These are phyloP conservation scores for Verticillium nonalfalfae DNA, from an alignment of 2,329 filamentous ascomycete genomes.

Conservation along the genomic window DNA sequence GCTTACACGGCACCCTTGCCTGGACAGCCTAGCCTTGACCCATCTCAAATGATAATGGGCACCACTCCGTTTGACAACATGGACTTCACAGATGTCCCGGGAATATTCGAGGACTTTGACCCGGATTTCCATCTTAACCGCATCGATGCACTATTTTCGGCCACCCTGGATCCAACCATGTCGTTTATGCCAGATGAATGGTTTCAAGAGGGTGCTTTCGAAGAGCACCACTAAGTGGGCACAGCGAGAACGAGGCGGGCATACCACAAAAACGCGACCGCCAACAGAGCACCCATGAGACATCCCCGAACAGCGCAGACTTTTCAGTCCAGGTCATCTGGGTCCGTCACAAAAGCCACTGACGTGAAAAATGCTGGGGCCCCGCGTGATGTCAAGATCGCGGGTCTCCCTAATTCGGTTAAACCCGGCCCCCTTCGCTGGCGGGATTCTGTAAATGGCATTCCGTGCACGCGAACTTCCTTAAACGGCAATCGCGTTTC, in stretches of 20 bases:
- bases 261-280: too few relatives aligned
- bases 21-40: background rate
- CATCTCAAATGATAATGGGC: background rate
- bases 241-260: too few relatives aligned
- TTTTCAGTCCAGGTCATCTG: too few relatives aligned
- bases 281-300: too few relatives aligned
- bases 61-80: background rate
- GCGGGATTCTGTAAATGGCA: background rate
- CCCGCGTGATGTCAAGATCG: background rate
- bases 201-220: background rate
- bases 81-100: slow-evolving; percentile 1
- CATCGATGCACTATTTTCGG: slow-evolving; percentile 9
- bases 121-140: slow-evolving; percentile 12
- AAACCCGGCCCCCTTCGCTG: background rate
- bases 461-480: background rate
- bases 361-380: background rate
- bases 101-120: slow-evolving; percentile 13
- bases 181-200: background rate
- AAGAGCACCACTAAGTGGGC: too few relatives aligned
- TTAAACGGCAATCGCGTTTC: background rate
- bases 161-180: slow-evolving; percentile 1
- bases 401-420: background rate
- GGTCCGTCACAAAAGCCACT: background rate
- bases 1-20: background rate
- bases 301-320: too few relatives aligned